Evolutionary conservation across 2,329 filamentous ascomycete genomes (phyloP), one percentile per base, ranked within the genome.

Genomic region (Endocalyx cinctus): DNA sequence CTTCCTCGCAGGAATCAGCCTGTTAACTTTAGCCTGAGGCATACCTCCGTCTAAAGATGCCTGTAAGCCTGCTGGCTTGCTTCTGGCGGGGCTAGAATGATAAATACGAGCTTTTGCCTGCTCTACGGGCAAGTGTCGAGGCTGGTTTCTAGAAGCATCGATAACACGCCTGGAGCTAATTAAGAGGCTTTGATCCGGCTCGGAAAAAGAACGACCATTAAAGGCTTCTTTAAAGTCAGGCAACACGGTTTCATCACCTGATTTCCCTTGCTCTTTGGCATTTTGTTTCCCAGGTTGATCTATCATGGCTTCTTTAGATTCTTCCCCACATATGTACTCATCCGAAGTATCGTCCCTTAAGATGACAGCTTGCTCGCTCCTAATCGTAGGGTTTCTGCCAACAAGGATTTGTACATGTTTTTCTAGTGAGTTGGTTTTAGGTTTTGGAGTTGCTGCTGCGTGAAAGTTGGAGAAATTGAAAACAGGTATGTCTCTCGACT

Each of bases 281-380:
- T n/a, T n/a, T n/a, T n/a, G n/a, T n/a, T n/a, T n/a, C n/a, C n/a
- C n/a, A n/a, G n/a, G n/a, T n/a, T n/a, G n/a, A n/a, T n/a, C n/a
- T n/a, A n/a, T n/a, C n/a, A n/a, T n/a, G 31, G 27, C 37, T 12
- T 35, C 28, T 25, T 40, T 37, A 5, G 25, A n/a, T n/a, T n/a
- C n/a, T n/a, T n/a, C n/a, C n/a, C n/a, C n/a, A n/a, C n/a, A 20
- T 38, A 34, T 13, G 22, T 14, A 35, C 16, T 45, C 45, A 15
- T 41, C 45, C n/a, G 41, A 41, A 14, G 39, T 38, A 17, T 51
- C 51, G 20, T 52, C 47, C 34, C 47, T 45, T 31, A 56, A 32
- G 28, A 57, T 56, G 4, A 57, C 42, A 4, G 52, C 54, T 36
- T 57, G 50, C 27, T 58, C 54, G 25, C 53, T 58, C 32, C 45